Evolutionary conservation across 768 basidiomycete genomes (phyloP), one percentile per base, ranked within the genome.

Genomic region (Suillus hirtellus): DNA sequence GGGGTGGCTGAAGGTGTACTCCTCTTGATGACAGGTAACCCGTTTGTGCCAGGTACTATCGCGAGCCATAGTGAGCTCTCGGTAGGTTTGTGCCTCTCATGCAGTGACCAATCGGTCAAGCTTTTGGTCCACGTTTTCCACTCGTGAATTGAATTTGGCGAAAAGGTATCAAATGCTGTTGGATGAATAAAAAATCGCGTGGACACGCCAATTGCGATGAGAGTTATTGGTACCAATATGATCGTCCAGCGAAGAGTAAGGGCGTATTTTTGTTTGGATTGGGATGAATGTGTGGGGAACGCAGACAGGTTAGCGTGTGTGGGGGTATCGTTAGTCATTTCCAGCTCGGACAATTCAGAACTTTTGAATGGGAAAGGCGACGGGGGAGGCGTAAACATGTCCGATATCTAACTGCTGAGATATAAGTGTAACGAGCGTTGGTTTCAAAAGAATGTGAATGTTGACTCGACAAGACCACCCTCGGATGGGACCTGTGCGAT

Each of bases 171-270:
- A 65, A 85, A 77, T 37, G 77, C 74, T 49, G 74, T 77, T 38
- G 82, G 83, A 67, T 83, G 86, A 11, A 80, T 72, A 63, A 81
- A 49, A 72, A 80, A 86, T n/a, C 78, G 83, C 17, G 83, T 82
- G 14, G 80, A 83, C 3, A 77, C 69, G 12, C 86, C 84, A 64
- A 90, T 79, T 49, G 86, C 61, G 44, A 88, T 70, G 58, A 92
- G 79, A 7, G 78, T 66, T 11, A 87, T 66, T 2, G 89, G 89
- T 2, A 89, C 78, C 40, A 87, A 65, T 47, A 90, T 60, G 60
- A 86, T 80, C 1, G 84, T 78, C 82, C 81, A 84, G 70, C 76
- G 75, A 47, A 72, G 60, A n/a, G 60, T 59, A 42, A 60, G 79
- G 77, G 59, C 79, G 27, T 74, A 27, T 84, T 79, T 49, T 78